Base-by-base conservation (phyloP, 768 basidiomycete genomes). In the Roridomyces roridus region DNA sequence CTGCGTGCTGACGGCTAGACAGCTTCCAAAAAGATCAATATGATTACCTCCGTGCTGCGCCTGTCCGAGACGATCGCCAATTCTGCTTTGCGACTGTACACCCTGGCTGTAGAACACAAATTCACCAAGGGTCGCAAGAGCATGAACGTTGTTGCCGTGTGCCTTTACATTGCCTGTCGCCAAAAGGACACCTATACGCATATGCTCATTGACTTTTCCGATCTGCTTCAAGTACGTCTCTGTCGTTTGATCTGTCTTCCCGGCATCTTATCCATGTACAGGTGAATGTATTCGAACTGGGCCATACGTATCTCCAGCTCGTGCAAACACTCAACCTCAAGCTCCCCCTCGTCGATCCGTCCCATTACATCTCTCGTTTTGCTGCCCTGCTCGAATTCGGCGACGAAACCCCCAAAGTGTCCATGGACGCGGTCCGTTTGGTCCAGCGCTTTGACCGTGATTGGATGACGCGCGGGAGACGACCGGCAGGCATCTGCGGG, bases 201-300 rank as follows among this genome's bases (percentile, higher is more conserved):
- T 71, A 98, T 98, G 97, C 85, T 99, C 23, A 98, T 99, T 60
- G 97, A 99, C 74, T 98, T 99, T 66, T 94, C 94, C n/a, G 96
- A 98, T 69, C 79, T 96, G 36, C 83, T 99, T 4, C 91, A 94
- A 78, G 96, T 91, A 63, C 59, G 70, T 63, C 5, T 1, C 18
- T 29, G 58, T 25, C 36, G 45, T 41, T 40, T 21, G 15, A 25
- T 31, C 6, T n/a, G n/a, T 42, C n/a, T 23, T 50, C 37, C 34
- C 23, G 24, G 29, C 17, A 23, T 12, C 56, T 50, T 12, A 45
- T 42, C 20, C 29, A 11, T 34, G 45, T 43, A 3, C 64, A 96
- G 94, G 92, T 98, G 58, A 98, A 98, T 68, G 97, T 99, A 12
- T 98, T 96, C 65, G 94, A 95, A 67, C 89, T 99, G 18, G 97